phyloP scores from a whole-genome alignment of 2,329 filamentous ascomycete genomes.

The Samsoniella hepiali region DNA sequence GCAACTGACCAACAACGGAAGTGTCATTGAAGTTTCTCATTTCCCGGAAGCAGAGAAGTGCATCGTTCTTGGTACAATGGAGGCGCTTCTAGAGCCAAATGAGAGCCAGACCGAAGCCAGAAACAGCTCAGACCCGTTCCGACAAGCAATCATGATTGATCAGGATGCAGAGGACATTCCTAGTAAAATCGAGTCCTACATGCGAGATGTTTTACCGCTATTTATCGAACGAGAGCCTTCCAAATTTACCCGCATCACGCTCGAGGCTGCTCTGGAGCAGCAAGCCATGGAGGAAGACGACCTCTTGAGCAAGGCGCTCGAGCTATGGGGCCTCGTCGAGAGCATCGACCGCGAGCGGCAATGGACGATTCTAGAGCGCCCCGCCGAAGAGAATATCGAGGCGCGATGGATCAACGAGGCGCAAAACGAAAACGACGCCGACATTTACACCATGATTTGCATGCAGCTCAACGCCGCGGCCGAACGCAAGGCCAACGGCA shows the following conservation, averaged over 20 bases:
- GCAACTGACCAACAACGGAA: conserved; percentile 46
- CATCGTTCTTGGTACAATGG: conserved; percentile 38
- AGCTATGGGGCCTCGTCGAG: conserved; percentile 64
- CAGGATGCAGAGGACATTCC: conserved; percentile 59
- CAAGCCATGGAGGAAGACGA: conserved; percentile 49
- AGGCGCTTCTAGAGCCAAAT: conserved; percentile 34
- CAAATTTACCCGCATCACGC: conserved; percentile 56
- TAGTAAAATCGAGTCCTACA: conserved; percentile 57
- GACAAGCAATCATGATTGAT: conserved; percentile 54
- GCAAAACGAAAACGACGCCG: conserved; percentile 47
- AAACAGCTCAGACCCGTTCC: conserved; percentile 33
- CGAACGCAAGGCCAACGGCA: conserved; percentile 59
- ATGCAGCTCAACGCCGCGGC: conserved; percentile 63
- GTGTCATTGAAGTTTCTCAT: conserved; percentile 55
- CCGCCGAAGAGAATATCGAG: conserved; percentile 39
- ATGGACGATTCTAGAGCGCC: conserved; percentile 55
- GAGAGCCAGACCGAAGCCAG: conserved; percentile 35
- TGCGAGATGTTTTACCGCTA: conserved; percentile 54
- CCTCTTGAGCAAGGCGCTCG: conserved; percentile 55
- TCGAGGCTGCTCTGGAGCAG: conserved; percentile 51
- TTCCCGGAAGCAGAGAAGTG: conserved; percentile 51
- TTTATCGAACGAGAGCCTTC: conserved; percentile 60
- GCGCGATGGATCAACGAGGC: conserved; percentile 48
- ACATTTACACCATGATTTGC: conserved; percentile 59
- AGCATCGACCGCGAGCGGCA: conserved; percentile 62